phyloP scores from a whole-genome alignment of 371 early-diverging fungal genomes.

The Basidiobolus meristosporus region DNA sequence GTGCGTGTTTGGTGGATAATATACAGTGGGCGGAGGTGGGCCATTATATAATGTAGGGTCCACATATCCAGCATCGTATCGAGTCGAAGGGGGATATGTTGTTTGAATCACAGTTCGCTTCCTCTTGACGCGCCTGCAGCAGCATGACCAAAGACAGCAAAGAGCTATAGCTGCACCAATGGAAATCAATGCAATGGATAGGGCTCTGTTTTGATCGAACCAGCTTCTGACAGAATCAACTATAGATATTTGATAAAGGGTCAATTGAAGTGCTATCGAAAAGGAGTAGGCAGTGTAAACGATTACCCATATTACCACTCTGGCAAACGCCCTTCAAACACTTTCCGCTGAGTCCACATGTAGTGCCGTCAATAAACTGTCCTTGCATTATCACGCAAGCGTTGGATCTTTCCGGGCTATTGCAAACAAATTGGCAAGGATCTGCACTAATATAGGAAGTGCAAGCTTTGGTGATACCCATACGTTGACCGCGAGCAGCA shows the following conservation, averaged over 20 bases:
- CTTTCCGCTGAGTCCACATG: constrained; percentile 56
- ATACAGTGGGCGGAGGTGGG: no score
- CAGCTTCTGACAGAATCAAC: constrained; percentile 17
- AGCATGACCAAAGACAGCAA: constrained; percentile 9
- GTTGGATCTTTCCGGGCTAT: constrained; percentile 23
- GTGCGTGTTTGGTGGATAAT: no score
- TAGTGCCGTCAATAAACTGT: constrained; percentile 70
- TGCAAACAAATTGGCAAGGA: constrained; percentile 45
- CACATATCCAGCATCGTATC: neutral
- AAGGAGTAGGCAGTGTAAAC: neutral
- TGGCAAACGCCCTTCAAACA: constrained; percentile 27
- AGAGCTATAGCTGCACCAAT: constrained; percentile 20
- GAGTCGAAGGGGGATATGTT: neutral
- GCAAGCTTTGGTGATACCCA: constrained; percentile 21
- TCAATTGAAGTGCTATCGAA: neutral
- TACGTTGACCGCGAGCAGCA: constrained; percentile 22
- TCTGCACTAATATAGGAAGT: constrained; percentile 22
- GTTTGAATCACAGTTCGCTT: neutral
- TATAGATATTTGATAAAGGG: constrained; percentile 6
- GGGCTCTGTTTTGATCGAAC: constrained; percentile 14
- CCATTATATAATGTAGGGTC: constrained; percentile 6
- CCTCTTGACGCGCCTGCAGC: neutral
- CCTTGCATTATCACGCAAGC: constrained; percentile 55
- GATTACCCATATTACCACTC: constrained; percentile 21
- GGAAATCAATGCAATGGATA: constrained; percentile 27